A percentile compares a stretch with the other conserved stretches of the same genome.
Conservation (phyloP, 140 eudicot species). For the Anethum foeniculum region DNA sequence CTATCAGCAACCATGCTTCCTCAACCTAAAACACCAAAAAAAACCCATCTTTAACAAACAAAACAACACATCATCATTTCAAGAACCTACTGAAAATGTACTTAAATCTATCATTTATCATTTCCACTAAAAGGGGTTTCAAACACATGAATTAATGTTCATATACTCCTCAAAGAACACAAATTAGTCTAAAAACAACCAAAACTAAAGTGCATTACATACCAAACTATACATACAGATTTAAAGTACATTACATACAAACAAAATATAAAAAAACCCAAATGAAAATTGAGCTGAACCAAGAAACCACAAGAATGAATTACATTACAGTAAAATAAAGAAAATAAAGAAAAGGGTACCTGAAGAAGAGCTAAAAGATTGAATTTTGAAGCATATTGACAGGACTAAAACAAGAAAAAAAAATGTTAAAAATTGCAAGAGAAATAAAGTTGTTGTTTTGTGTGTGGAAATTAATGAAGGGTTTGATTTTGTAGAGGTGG, state of each 20-base stretch:
- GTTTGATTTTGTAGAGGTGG: not conserved
- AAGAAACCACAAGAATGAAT: not conserved
- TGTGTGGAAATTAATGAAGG: not conserved
- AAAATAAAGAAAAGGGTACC: not conserved
- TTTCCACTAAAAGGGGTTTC: not conserved
- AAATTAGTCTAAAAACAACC: not conserved
- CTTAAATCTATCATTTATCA: not conserved
- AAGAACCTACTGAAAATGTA: not conserved
- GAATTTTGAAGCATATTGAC: constrained; percentile 1
- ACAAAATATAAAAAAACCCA: not conserved
- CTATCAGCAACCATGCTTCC: not conserved
- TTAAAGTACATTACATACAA: not conserved
- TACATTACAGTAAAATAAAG: not conserved
- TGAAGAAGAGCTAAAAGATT: not conserved
- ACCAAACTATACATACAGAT: not conserved
- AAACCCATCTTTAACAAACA: not conserved
- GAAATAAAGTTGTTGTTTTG: not conserved
- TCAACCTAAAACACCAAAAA: not conserved
- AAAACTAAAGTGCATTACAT: not conserved
- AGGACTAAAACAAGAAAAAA: not conserved
- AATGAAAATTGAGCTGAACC: not conserved
- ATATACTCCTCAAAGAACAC: not conserved
- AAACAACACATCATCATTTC: not conserved
- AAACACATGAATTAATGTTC: not conserved
- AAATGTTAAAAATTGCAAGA: not conserved